These are phyloP conservation scores for Nicotiana tomentosiformis DNA, from an alignment of 257 asterid species.

Conservation along the genomic window DNA sequence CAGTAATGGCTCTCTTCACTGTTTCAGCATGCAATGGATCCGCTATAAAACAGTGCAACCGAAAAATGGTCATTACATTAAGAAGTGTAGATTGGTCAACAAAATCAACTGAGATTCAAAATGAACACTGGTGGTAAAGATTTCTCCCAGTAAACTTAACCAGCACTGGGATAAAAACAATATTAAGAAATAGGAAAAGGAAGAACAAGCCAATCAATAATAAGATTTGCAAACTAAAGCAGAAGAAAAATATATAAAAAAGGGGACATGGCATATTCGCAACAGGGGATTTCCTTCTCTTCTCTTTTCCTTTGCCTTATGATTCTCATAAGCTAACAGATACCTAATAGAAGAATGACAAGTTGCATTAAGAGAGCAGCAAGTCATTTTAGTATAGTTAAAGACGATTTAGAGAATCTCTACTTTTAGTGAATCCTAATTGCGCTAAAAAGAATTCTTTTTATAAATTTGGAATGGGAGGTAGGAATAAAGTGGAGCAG, in stretches of 20 bases:
- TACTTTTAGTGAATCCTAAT: too few relatives aligned
- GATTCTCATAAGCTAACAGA: not conserved
- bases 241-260: not conserved
- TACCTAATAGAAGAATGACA: not conserved
- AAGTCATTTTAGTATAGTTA: not conserved
- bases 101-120: not conserved
- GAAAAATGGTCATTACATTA: not conserved
- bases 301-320: not conserved
- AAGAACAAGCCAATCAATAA: not conserved
- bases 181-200: not conserved
- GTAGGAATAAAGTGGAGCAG: not conserved
- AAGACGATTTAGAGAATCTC: too few relatives aligned
- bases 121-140: not conserved
- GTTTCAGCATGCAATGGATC: conserved; percentile 34
- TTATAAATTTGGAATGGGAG: not conserved
- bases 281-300: not conserved
- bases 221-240: not conserved
- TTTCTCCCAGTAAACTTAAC: not conserved
- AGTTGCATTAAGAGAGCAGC: not conserved
- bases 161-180: not conserved
- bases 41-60: conserved; percentile 37
- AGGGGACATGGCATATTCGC: not conserved
- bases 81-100: not conserved
- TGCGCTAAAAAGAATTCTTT: too few relatives aligned
- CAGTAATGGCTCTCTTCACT: conserved; percentile 49